Conservation (phyloP, 805 yeast genomes). For the Ogataea philodendri region DNA sequence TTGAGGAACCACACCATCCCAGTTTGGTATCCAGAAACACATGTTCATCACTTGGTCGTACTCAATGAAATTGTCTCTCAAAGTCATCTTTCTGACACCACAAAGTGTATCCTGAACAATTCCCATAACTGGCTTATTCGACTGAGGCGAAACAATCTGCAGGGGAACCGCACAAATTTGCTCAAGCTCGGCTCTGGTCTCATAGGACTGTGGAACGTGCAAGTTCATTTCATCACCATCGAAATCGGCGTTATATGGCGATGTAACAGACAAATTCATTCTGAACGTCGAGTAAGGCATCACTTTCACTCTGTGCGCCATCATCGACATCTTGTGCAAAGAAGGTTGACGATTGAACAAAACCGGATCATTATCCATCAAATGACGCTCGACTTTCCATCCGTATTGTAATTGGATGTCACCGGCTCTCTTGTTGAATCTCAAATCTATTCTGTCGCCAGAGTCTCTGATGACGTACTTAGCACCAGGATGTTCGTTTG, state of each 20-base stretch:
- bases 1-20: constrained; percentile 98
- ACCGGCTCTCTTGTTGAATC: constrained; percentile 97
- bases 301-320: constrained; percentile 97
- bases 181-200: constrained; percentile 92
- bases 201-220: constrained; percentile 98
- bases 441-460: constrained; percentile 96
- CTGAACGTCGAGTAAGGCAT: constrained; percentile 99
- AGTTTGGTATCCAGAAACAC: constrained; percentile 94
- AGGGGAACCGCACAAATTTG: constrained; percentile 96
- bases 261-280: constrained; percentile 92
- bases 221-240: constrained; percentile 99
- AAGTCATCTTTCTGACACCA: constrained; percentile 94
- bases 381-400: constrained; percentile 98
- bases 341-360: constrained; percentile 99
- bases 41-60: constrained; percentile 95
- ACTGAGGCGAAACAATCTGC: constrained; percentile 97
- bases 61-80: constrained; percentile 84
- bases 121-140: constrained; percentile 99
- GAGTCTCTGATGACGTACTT: constrained; percentile 97
- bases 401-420: constrained; percentile 97
- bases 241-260: constrained; percentile 99
- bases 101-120: constrained; percentile 98
- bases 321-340: constrained; percentile 98
- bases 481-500: constrained; percentile 99
- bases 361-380: constrained; percentile 97